Conservation (phyloP, 78 protist species). For the Abeoforma whisleri region DNA sequence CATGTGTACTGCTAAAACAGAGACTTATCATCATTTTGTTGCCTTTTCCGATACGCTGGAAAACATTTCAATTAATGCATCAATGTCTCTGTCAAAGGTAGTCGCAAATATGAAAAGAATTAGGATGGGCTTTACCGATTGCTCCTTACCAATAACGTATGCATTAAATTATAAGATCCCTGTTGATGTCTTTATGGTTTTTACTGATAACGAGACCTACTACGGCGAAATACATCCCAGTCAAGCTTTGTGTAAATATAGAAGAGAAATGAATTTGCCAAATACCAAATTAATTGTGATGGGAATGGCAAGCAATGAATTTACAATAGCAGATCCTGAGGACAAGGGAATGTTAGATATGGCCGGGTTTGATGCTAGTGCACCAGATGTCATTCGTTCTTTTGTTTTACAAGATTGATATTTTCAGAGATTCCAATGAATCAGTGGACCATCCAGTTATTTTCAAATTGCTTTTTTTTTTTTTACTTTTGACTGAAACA, state of each 20-base stretch:
- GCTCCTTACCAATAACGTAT: slow-evolving; percentile 34
- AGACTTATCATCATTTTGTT: not conserved
- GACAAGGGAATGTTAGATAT: slow-evolving; percentile 43
- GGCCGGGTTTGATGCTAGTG: slow-evolving; percentile 38
- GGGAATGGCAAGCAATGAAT: slow-evolving; percentile 23
- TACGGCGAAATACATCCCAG: not conserved
- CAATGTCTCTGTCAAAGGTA: not conserved
- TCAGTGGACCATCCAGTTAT: too few species aligned
- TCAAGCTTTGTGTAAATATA: slow-evolving; percentile 28
- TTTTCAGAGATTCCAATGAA: too few species aligned
- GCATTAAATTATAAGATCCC: not conserved
- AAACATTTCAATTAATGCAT: not conserved
- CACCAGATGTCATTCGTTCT: too few species aligned
- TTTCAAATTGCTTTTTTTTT: too few species aligned
- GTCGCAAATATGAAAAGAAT: not conserved
- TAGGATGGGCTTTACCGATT: slow-evolving; percentile 30
- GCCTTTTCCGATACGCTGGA: slow-evolving; percentile 19
- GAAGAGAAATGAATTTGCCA: not conserved
- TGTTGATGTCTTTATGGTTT: slow-evolving; percentile 34
- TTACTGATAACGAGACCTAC: slow-evolving; percentile 44
- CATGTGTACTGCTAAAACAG: slow-evolving; percentile 21
- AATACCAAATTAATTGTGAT: slow-evolving; percentile 31
- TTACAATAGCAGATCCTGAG: slow-evolving; percentile 43
- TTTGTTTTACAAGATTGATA: too few species aligned
- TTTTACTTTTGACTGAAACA: too few species aligned